Percentiles rank a stretch among this genome's conserved stretches.
Conservation (phyloP, 305 asterid genomes). For the Fraxinus baroniana region DNA sequence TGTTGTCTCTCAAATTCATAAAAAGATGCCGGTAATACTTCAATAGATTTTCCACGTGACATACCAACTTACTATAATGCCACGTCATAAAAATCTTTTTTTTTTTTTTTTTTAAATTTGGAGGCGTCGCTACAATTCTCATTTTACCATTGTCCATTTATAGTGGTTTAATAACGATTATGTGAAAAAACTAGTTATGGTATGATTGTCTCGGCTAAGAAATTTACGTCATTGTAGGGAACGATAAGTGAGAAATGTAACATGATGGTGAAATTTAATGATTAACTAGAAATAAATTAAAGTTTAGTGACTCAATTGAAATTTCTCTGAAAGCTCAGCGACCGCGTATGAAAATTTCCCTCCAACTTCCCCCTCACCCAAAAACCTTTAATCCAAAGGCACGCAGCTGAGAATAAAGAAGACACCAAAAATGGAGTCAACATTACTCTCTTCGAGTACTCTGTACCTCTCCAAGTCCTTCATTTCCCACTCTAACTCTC, state of each 20-base stretch:
- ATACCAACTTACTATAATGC: background rate
- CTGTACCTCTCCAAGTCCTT: slow-evolving; percentile 44
- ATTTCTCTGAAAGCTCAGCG: background rate
- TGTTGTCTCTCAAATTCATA: background rate
- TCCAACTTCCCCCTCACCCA: background rate
- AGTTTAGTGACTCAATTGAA: background rate
- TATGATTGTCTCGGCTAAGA: background rate
- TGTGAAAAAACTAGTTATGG: background rate
- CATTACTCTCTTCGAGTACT: slow-evolving; percentile 37
- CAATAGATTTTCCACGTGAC: background rate
- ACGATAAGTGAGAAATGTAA: background rate
- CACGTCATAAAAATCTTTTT: background rate
- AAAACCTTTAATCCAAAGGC: slow-evolving; percentile 13
- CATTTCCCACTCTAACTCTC: slow-evolving; percentile 40
- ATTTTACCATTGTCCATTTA: background rate
- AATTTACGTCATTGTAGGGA: background rate
- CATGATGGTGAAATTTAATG: background rate
- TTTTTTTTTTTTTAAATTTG: background rate
- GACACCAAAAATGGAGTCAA: slow-evolving; percentile 39
- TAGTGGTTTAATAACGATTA: background rate
- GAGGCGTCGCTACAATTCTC: background rate
- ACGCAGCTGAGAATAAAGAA: background rate
- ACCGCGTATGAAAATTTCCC: background rate
- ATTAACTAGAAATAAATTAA: background rate
- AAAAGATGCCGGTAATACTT: background rate